Evolutionary conservation across 768 basidiomycete genomes (phyloP).

Genomic region (Butyriboletus loyo): DNA sequence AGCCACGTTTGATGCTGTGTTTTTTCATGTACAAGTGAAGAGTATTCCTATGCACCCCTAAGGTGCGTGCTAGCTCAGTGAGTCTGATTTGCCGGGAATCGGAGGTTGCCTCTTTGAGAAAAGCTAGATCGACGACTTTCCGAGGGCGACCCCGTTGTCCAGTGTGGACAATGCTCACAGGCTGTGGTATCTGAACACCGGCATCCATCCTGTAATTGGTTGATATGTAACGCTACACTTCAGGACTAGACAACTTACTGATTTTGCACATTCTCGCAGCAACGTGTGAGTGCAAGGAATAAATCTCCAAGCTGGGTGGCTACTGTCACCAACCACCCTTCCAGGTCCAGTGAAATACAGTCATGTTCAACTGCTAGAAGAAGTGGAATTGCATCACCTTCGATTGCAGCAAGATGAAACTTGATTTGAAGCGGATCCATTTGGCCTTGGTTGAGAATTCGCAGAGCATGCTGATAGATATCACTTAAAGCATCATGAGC

Average conservation of each 20-base stretch:
- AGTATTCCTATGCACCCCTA: constrained; percentile 9
- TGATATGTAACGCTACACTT: no score
- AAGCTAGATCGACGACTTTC: background rate
- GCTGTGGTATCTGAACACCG: background rate
- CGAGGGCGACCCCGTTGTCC: background rate
- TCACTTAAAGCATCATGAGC: no score
- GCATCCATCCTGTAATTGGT: background rate
- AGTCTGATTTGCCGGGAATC: constrained; percentile 8
- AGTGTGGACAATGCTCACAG: background rate
- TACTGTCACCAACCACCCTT: background rate
- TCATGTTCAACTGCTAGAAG: background rate
- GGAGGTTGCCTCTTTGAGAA: constrained; percentile 4
- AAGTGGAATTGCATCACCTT: background rate
- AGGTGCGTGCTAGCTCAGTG: constrained; percentile 4
- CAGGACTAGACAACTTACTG: background rate
- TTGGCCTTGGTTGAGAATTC: no score
- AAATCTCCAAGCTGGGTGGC: background rate
- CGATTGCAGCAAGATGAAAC: background rate
- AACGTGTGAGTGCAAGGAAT: no score
- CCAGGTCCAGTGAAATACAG: no score
- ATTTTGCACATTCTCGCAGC: background rate
- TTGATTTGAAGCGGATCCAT: background rate
- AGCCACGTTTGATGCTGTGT: constrained; percentile 1
- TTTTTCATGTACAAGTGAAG: constrained; percentile 7
- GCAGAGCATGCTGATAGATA: no score